Conservation (phyloP, 495 filamentous ascomycete genomes). For the Aspergillus avenaceus region DNA sequence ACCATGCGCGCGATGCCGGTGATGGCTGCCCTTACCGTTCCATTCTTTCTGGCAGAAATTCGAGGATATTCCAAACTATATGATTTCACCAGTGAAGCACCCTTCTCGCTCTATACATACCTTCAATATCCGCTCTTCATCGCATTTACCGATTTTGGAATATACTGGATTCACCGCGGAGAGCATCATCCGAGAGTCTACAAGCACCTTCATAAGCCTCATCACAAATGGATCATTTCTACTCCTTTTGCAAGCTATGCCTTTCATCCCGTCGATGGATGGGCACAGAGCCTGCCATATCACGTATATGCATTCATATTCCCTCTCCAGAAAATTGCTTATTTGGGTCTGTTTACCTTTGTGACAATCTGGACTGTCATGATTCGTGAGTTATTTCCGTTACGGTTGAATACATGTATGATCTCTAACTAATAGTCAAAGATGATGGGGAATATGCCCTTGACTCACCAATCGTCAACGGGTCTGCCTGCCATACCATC, state of each 20-base stretch:
- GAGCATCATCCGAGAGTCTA: constrained; percentile 79
- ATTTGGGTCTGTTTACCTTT: constrained; percentile 77
- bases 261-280: constrained; percentile 93
- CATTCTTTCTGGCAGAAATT: constrained; percentile 76
- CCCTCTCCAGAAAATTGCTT: constrained; percentile 85
- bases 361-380: constrained; percentile 95
- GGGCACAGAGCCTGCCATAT: constrained; percentile 84
- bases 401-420: not conserved
- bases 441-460: constrained; percentile 89
- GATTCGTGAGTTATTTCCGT: constrained; percentile 52
- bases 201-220: constrained; percentile 85
- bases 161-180: constrained; percentile 91
- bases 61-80: constrained; percentile 84
- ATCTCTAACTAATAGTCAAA: constrained; percentile 3
- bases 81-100: constrained; percentile 63
- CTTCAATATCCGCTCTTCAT: constrained; percentile 89
- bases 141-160: constrained; percentile 80
- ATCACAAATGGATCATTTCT: constrained; percentile 98
- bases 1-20: constrained; percentile 63
- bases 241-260: constrained; percentile 88
- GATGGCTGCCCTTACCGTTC: constrained; percentile 75
- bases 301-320: constrained; percentile 89
- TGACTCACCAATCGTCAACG: constrained; percentile 79
- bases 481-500: constrained; percentile 90
- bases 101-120: constrained; percentile 66